phyloP scores from a whole-genome alignment of 306 rosid genomes.

The Myrica gale region DNA sequence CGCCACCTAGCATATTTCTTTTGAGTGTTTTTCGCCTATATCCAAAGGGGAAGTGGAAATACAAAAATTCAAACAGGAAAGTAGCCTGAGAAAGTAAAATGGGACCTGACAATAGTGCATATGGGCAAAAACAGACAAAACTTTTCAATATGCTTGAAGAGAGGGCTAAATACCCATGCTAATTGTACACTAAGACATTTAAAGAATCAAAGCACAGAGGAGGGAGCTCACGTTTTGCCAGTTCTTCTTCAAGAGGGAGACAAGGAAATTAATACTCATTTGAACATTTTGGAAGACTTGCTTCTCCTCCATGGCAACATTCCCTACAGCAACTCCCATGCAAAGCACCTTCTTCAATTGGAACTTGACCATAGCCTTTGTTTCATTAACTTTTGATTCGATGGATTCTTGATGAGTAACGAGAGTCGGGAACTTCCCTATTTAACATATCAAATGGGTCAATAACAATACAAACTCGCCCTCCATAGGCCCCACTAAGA shows the following conservation, averaged over 20 bases:
- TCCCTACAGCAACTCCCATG: constrained; percentile 92
- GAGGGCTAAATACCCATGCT: no score
- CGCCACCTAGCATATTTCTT: no score
- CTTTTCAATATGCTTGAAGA: no score
- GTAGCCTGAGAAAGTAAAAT: no score
- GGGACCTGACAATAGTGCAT: no score
- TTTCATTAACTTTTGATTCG: constrained; percentile 74
- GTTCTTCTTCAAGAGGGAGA: constrained; percentile 75
- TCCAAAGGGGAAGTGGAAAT: no score
- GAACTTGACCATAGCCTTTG: constrained; percentile 79
- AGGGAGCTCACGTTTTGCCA: constrained; percentile 76
- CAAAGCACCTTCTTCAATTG: constrained; percentile 87
- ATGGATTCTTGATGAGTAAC: constrained; percentile 84
- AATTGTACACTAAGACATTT: no score
- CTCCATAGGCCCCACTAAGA: not conserved
- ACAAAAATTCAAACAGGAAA: no score
- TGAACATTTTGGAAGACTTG: constrained; percentile 87
- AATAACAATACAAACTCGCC: not conserved
- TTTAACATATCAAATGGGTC: not conserved
- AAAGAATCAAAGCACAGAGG: not conserved
- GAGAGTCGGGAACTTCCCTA: constrained; percentile 83
- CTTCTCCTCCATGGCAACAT: constrained; percentile 82
- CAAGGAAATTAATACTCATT: constrained; percentile 78
- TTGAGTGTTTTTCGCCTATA: no score
- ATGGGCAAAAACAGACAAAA: no score